Evolutionary conservation across 2,329 filamentous ascomycete species (phyloP), one percentile per base, ranked within the genome.

Genomic region (Clonostachys rhizophaga): DNA sequence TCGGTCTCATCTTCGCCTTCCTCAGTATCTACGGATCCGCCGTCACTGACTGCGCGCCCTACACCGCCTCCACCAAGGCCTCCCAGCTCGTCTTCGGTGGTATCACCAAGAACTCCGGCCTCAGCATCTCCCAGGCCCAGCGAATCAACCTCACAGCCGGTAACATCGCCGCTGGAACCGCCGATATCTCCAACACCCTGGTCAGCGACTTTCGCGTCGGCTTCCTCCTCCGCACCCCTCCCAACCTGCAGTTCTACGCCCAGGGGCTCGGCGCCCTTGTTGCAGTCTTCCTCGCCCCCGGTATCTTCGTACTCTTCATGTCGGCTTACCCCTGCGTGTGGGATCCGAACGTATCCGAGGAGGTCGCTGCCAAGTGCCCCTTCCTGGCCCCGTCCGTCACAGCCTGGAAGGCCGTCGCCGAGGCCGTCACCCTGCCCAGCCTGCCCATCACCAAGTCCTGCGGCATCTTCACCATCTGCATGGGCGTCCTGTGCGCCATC

Each of bases 261-360:
- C 84, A 87, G 62, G 75, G 72, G 40, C 63, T 84, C 13, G 83
- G 83, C 30, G 79, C 79, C 9, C 60, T 85, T 34, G 74, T 86
- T 43, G 76, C 83, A n/a, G 72, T 86, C 54, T 86, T 85, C 67
- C 66, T 87, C 12, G 81, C 83, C 0, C 83, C 83, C 1, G 82
- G 79, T 10, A 75, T 87, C 54, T 87, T 86, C 58, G 76, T 86
- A 34, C 75, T 87, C 41, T 87, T 87, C 68, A 75, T 80, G 51
- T 74, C 76, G 6, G 84, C 84, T 1, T 87, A 88, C 61, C 84
- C 83, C 1, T 87, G 84, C 59, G 83, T 87, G 54, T 74, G 81
- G 58, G 67, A 76, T 8, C 53, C 58, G 49, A 69, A 75, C 18
- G 36, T 51, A 51, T 66, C 65, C 2, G 65, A 71, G 6, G 66